Percentiles rank a stretch among this genome's conserved stretches.
Evolutionary conservation across 75 land plant species (phyloP).

Genomic region (Sequoiadendron giganteum): DNA sequence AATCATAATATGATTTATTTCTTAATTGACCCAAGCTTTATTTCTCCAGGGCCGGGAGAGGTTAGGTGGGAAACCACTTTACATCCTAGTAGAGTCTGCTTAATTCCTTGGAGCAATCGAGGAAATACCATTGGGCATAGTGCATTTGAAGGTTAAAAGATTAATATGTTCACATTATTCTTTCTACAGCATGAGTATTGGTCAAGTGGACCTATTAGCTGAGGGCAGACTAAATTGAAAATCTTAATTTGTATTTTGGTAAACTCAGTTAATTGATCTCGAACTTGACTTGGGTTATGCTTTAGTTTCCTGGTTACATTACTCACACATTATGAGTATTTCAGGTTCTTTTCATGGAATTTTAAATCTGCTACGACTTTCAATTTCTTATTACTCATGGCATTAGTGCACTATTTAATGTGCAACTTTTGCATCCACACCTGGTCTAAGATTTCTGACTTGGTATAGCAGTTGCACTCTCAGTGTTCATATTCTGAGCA

Average conservation of each 20-base stretch:
- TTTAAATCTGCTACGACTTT: not conserved
- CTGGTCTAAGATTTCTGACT: not conserved
- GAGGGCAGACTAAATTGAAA: not conserved
- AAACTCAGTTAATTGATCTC: not conserved
- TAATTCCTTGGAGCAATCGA: not conserved
- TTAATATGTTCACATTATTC: not conserved
- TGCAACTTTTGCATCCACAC: not conserved
- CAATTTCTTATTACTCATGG: not conserved
- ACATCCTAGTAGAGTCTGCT: slow-evolving; percentile 38
- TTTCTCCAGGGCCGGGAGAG: slow-evolving; percentile 45
- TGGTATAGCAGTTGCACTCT: not conserved
- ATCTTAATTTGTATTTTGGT: not conserved
- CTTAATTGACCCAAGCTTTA: not conserved
- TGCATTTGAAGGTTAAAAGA: not conserved
- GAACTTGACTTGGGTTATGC: not conserved
- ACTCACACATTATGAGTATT: not conserved
- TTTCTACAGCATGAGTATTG: not conserved
- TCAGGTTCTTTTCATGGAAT: not conserved
- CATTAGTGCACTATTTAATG: not conserved
- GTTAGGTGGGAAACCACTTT: slow-evolving; percentile 46
- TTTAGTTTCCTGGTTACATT: not conserved
- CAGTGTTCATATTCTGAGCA: not conserved
- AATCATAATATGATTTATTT: not conserved
- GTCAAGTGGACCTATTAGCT: not conserved
- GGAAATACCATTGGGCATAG: not conserved